These are phyloP conservation scores for Diversispora epigaea DNA, from an alignment of 192 early-diverging fungal genomes.

Conservation along the genomic window DNA sequence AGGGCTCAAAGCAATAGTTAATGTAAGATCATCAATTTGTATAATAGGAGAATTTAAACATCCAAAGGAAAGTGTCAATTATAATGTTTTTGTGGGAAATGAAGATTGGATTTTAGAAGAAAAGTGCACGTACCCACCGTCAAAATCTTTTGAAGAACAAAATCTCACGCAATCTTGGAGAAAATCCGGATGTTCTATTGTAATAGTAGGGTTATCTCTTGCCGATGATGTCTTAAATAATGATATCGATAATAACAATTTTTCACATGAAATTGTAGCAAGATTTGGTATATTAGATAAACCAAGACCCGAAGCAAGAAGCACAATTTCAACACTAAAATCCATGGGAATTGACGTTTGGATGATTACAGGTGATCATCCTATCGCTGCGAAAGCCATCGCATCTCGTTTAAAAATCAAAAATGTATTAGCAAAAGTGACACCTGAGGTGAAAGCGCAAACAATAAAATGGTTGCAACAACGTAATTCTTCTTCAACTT, in stretches of 20 bases:
- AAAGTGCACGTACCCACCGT: conserved; percentile 48
- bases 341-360: conserved; percentile 73
- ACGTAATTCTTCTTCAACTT: conserved; percentile 22
- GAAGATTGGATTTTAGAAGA: conserved; percentile 53
- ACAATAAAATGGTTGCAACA: conserved; percentile 73
- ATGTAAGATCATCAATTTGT: too few relatives aligned
- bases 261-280: conserved; percentile 46
- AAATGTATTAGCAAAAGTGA: conserved; percentile 84
- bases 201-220: conserved; percentile 55
- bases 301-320: conserved; percentile 74
- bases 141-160: not conserved
- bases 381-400: conserved; percentile 76
- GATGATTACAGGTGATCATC: conserved; percentile 95
- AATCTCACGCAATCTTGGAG: conserved; percentile 54
- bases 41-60: not conserved
- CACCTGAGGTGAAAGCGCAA: conserved; percentile 84
- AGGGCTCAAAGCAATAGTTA: too few relatives aligned
- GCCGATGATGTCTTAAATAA: conserved; percentile 4
- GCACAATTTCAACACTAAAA: conserved; percentile 68
- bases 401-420: conserved; percentile 79
- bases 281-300: conserved; percentile 80
- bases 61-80: not conserved
- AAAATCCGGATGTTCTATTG: conserved; percentile 70
- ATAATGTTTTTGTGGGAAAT: conserved; percentile 76
- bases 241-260: conserved; percentile 42